Evolutionary conservation across 169 alveolate genomes (phyloP).

Genomic region (Eimeria falciformis): DNA sequence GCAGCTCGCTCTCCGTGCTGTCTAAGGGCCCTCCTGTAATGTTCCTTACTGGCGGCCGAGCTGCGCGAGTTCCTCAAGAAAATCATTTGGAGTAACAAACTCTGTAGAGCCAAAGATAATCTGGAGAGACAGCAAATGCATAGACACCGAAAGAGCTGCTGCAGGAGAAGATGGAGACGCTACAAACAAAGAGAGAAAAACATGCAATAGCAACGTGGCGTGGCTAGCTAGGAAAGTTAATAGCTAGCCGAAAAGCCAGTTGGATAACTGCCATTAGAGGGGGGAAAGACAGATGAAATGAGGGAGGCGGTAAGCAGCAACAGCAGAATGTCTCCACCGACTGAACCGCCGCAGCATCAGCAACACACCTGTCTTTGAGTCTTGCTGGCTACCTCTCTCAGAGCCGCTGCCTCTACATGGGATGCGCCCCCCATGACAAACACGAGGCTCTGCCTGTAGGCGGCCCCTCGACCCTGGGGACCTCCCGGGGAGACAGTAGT

Average conservation of each 20-base stretch:
- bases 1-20: neutral
- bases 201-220: too few species aligned
- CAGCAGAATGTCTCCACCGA: too few species aligned
- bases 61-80: constrained; percentile 78
- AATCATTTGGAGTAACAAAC: constrained; percentile 80
- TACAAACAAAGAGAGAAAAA: too few species aligned
- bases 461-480: constrained; percentile 55
- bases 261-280: too few species aligned
- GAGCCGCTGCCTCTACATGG: constrained; percentile 82
- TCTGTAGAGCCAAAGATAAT: constrained; percentile 83
- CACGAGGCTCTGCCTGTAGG: constrained; percentile 77
- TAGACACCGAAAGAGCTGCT: too few species aligned
- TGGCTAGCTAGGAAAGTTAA: too few species aligned
- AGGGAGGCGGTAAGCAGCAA: too few species aligned
- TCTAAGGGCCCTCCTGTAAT: neutral
- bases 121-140: constrained; percentile 15
- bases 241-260: too few species aligned
- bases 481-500: constrained; percentile 5
- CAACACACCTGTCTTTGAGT: constrained; percentile 70
- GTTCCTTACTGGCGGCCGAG: constrained; percentile 61
- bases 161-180: too few species aligned
- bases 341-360: neutral
- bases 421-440: constrained; percentile 85
- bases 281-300: too few species aligned
- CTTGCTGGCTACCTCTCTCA: constrained; percentile 46